A percentile compares a stretch with the other conserved stretches of the same genome.
Evolutionary conservation across 768 basidiomycete species (phyloP).

Genomic region (Hygrophoropsis aurantiaca): DNA sequence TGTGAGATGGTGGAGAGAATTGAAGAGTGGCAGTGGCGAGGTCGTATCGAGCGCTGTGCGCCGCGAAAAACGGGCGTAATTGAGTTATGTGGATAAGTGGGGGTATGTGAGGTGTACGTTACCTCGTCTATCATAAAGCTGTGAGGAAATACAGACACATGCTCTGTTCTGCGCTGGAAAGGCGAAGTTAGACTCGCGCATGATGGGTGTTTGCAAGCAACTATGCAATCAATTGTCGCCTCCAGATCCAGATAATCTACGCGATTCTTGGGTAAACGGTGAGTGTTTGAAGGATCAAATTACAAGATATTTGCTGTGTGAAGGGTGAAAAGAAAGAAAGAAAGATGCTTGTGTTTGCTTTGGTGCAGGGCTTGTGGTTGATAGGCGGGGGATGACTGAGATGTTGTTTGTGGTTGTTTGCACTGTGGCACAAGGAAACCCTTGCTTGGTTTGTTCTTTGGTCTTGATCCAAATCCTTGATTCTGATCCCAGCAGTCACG

Average conservation of each 20-base stretch:
- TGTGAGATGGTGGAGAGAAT: conserved; percentile 93
- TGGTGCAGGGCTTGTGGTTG: conserved; percentile 25
- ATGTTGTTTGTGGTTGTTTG: conserved; percentile 29
- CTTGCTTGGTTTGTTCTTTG: too few species aligned
- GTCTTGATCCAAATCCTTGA: neutral
- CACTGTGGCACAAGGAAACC: conserved; percentile 27
- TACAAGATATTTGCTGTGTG: conserved; percentile 5
- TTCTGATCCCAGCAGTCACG: too few species aligned
- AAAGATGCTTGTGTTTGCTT: conserved; percentile 12
- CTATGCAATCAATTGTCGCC: conserved; percentile 11
- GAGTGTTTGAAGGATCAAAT: conserved; percentile 4
- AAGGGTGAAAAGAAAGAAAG: conserved; percentile 8
- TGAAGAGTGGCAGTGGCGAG: conserved; percentile 72
- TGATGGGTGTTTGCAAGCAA: conserved; percentile 34
- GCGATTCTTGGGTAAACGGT: conserved; percentile 9
- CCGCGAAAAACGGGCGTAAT: conserved; percentile 6
- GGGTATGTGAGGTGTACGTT: conserved; percentile 24
- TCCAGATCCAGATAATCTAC: neutral
- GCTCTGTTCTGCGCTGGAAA: conserved; percentile 96
- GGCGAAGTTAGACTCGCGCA: conserved; percentile 95
- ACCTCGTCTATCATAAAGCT: conserved; percentile 95
- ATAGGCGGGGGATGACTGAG: conserved; percentile 30
- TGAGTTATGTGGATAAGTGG: conserved; percentile 4
- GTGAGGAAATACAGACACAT: conserved; percentile 89
- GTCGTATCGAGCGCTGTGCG: conserved; percentile 50